Base-by-base conservation (phyloP, 2,329 filamentous ascomycete genomes). In the Claviceps cyperi region DNA sequence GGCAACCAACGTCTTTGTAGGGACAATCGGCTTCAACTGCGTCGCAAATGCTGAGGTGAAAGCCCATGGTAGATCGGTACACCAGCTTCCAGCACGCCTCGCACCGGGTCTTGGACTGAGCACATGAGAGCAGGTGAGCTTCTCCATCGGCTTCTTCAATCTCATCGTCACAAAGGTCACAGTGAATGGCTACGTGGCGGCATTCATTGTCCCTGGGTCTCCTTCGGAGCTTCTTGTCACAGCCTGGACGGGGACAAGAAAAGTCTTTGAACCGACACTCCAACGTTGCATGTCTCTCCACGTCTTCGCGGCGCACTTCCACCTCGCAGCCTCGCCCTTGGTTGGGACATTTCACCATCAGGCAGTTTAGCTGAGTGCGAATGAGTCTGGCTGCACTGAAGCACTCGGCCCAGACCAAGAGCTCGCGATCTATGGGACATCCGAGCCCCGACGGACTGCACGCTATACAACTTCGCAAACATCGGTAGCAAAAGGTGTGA, bases 401-500 rank as follows among this genome's bases (percentile, higher is more conserved):
- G 51, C 66, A 69, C 48, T 68, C 66, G 5, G 60, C 56, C 66
- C 66, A 69, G 13, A 58, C 53, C 7, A 69, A 47, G 11, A 66
- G 64, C 14, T 69, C 69, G n/a, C 79, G 71, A 60, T 82, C 79
- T 50, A 82, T 73, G 2, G 79, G 79, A 52, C 79, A 83, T 36
- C 68, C 63, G 1, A 63, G 63, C 5, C 66, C 65, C 1, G 66
- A 65, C 6, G 66, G 66, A 43, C 66, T 69, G 2, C 65, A 66
- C 11, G 65, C 59, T 45, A 69, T 67, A 56, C 66, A 67, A 35
- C 66, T 60, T 28, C 66, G 65, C 47, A 83, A 66, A 58, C 80
- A 84, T 4, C 68, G 67, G 48, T 73, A 72, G 58, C 80, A 84
- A 59, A 84, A 84, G 13, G 78, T 80, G 60, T 84, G 80, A 51